Percentiles rank a stretch among this genome's conserved stretches.
These are phyloP conservation scores for Nevesoporus exiguus DNA, from an alignment of 768 basidiomycete species.

Conservation along the genomic window DNA sequence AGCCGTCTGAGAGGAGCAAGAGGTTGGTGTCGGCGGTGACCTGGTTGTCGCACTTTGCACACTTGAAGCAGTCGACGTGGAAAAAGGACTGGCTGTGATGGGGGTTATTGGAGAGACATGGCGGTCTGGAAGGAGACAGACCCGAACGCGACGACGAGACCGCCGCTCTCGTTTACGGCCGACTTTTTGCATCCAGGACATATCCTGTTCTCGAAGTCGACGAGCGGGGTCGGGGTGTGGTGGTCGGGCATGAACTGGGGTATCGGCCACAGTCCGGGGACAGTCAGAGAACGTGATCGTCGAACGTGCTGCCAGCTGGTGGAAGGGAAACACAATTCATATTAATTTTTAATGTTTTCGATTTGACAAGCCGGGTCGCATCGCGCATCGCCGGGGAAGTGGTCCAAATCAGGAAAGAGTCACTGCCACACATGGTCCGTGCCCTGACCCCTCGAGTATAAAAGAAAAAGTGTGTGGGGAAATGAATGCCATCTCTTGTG, in stretches of 20 bases:
- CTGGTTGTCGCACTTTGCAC: slow-evolving; percentile 89
- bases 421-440: slow-evolving; percentile 22
- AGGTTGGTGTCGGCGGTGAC: slow-evolving; percentile 97
- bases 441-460: slow-evolving; percentile 3
- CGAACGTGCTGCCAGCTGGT: no score
- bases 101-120: slow-evolving; percentile 6
- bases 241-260: slow-evolving; percentile 16
- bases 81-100: slow-evolving; percentile 80
- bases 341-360: no score
- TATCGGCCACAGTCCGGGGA: no score
- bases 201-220: slow-evolving; percentile 48
- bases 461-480: no score
- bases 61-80: slow-evolving; percentile 94
- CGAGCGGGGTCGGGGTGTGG: slow-evolving; percentile 15
- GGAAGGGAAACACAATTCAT: no score
- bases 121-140: slow-evolving; percentile 38
- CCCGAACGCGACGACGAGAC: slow-evolving; percentile 95
- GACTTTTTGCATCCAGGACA: slow-evolving; percentile 84
- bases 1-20: slow-evolving; percentile 93
- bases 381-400: no score
- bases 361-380: no score
- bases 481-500: slow-evolving; percentile 93
- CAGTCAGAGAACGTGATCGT: no score
- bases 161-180: slow-evolving; percentile 76
- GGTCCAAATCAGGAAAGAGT: no score